Base-by-base conservation (phyloP, 75 land plant species). In the Cryptomeria japonica region DNA sequence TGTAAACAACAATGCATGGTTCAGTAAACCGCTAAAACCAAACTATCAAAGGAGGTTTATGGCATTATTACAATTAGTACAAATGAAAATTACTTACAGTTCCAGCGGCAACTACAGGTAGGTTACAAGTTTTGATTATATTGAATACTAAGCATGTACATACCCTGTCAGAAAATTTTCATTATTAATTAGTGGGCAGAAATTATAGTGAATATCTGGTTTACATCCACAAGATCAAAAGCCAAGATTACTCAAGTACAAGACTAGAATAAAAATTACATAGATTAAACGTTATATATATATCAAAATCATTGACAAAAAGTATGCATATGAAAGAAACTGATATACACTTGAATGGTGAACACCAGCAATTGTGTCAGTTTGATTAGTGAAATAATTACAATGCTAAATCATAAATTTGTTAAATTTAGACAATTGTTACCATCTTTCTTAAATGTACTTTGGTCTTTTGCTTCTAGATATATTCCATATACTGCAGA, bases 121-220 rank as follows among this genome's bases (percentile, higher is more conserved):
- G 86, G 61, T 90, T 94, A 49, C 95, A 95, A 76, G 46, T 91
- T 80, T 92, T 91, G 84, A 94, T 88, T 42, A 92, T 83, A 91
- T 95, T 91, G 86, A 95, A 96, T n/a, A 96, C 90, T 32, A 93
- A 44, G 93, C 99, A 97, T 72, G 96, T 96, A 94, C 95, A 96
- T 86, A 89, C 87, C 99, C 99, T 97, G 90, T 3, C 32, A 53
- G 18, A 34, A 80, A 19, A 51, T 19, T 11, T 82, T n/a, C 25
- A 9, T 25, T 22, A 46, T 44, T 46, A n/a, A 46, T 82, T 82
- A 46, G 32, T 28, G 22, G 53, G 14, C 49, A 28, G 34, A 75
- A 34, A 38, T 11, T 75, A 12, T 75, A 34, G 3, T 0, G 5
- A 82, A 16, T n/a, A 46, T 46, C 15, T 44, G 32, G 46, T 46